Conservation (phyloP, 2,329 filamentous ascomycete species). For the Gaeumannomyces tritici region DNA sequence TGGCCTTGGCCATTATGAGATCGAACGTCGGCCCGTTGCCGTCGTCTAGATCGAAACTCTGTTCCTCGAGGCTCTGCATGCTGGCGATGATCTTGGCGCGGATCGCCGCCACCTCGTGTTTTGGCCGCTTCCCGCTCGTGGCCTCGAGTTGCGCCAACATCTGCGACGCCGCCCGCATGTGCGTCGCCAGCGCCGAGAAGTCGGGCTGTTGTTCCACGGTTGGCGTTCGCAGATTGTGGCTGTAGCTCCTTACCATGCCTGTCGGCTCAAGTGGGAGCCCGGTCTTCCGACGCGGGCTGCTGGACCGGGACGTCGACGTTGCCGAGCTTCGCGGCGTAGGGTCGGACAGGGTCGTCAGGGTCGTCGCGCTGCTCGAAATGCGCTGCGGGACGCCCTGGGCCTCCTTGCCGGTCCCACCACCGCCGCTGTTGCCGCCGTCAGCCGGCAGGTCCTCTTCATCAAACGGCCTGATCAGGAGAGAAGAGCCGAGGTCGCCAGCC, state of each 20-base stretch:
- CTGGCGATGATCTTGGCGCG: constrained; percentile 80
- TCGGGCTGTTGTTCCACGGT: constrained; percentile 57
- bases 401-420: not conserved
- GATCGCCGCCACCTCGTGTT: constrained; percentile 73
- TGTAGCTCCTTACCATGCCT: not conserved
- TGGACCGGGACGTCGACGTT: constrained; percentile 57
- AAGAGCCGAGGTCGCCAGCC: constrained; percentile 68
- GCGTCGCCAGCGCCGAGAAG: constrained; percentile 72
- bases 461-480: constrained; percentile 53
- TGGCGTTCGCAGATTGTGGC: not conserved
- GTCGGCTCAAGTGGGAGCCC: not conserved
- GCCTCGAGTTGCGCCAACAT: constrained; percentile 79
- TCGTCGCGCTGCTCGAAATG: constrained; percentile 52
- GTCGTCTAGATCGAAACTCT: constrained; percentile 71
- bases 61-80: constrained; percentile 81
- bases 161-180: constrained; percentile 80
- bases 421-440: not conserved
- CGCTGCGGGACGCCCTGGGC: constrained; percentile 31
- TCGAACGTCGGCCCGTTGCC: constrained; percentile 68
- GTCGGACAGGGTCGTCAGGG: constrained; percentile 49
- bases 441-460: constrained; percentile 32
- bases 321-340: constrained; percentile 61
- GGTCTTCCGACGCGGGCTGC: constrained; percentile 45
- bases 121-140: constrained; percentile 70
- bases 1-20: constrained; percentile 68